Evolutionary conservation across 2,329 filamentous ascomycete species (phyloP), one percentile per base, ranked within the genome.

Genomic region (Colletotrichum nymphaeae): DNA sequence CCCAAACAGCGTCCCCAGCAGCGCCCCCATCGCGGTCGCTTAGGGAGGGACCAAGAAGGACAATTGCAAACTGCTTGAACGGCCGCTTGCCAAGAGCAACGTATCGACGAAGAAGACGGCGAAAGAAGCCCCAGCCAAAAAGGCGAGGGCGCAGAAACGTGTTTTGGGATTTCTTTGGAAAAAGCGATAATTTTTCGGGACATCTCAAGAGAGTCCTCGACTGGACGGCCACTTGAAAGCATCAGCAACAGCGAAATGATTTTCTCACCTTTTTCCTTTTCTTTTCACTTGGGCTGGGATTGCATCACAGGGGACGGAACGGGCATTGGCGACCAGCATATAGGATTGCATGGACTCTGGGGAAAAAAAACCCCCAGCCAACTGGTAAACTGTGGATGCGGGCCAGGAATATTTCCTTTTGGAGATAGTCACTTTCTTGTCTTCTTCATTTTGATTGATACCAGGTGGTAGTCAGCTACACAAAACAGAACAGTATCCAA

Each of bases 231-330:
- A 53, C 26, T 72, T 58, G 62, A 74, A 64, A 67, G 28, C 67
- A 74, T 74, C 68, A 74, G 69, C 72, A 74, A 63, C 68, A 74
- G 72, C 72, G 72, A 72, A 49, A 72, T 67, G 58, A 72, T 63
- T 71, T 30, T 56, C 32, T 28, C 16, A 58, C 46, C 53, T 42
- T 32, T 59, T 59, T 49, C 8, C 32, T n/a, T 49, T 57, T 52
- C 24, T 37, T 32, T 53, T 63, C 8, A 49, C 26, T 35, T 46
- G 52, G 37, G 63, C 69, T 53, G 53, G 60, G 66, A 49, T 57
- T 73, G 67, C 72, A 74, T 72, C 69, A 63, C n/a, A 37, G 9
- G 53, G 58, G 35, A 67, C 58, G 37, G 72, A 42, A 24, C 16
- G 46, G 72, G 30, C 59, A 70, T 67, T 24, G 69, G 32, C 30